Evolutionary conservation across 345 rosid species (phyloP).

Genomic region (Linum tenue): DNA sequence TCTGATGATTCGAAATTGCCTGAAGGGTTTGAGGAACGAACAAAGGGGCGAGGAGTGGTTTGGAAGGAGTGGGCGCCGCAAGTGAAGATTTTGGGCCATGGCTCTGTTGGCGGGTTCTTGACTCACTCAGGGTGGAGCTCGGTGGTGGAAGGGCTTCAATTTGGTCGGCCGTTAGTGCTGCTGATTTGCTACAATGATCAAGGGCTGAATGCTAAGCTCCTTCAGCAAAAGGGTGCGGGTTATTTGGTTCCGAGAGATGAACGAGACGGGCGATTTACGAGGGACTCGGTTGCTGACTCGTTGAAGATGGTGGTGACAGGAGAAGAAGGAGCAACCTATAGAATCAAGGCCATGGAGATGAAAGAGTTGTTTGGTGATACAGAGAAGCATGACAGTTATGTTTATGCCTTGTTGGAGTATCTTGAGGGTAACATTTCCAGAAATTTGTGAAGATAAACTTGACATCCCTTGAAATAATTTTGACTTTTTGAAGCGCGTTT

Average conservation of each 20-base stretch:
- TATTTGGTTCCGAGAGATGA: conserved; percentile 28
- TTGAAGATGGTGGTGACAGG: conserved; percentile 25
- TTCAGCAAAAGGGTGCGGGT: conserved; percentile 28
- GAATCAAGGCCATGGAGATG: conserved; percentile 7
- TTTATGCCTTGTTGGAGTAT: background rate
- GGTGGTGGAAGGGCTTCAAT: conserved; percentile 30
- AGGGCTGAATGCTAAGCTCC: conserved; percentile 33
- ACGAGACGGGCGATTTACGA: conserved; percentile 30
- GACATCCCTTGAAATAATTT: too few species aligned
- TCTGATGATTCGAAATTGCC: conserved; percentile 12
- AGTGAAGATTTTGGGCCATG: conserved; percentile 27
- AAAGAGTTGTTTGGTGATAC: background rate
- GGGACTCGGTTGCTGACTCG: conserved; percentile 30
- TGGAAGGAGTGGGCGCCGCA: conserved; percentile 25
- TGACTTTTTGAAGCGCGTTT: too few species aligned
- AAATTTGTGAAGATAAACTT: background rate
- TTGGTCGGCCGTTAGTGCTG: conserved; percentile 26
- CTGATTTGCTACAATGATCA: conserved; percentile 34
- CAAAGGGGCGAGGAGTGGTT: conserved; percentile 22
- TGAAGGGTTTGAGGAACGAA: conserved; percentile 25
- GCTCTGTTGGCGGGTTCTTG: conserved; percentile 33
- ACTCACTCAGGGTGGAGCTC: conserved; percentile 45
- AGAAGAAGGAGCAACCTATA: conserved; percentile 12
- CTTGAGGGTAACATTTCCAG: background rate
- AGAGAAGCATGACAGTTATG: background rate